Evolutionary conservation across 208 protist species (phyloP).

Genomic region (Vickermania ingenoplastis): DNA sequence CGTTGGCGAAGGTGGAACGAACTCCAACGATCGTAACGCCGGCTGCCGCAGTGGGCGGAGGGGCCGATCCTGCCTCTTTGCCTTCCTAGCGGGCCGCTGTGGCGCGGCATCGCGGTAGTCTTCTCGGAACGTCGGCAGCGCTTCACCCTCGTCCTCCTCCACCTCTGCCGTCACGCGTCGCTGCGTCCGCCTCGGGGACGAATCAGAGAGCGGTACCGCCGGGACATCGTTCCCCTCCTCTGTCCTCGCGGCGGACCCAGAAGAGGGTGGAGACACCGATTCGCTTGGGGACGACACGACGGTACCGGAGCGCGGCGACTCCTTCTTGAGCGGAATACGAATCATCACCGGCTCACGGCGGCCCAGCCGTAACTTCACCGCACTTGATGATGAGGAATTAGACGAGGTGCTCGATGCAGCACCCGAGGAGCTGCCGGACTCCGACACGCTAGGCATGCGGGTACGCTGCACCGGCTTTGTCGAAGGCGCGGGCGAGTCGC

Average conservation of each 20-base stretch:
- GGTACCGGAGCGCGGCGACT: no score
- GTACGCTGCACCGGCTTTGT: no score
- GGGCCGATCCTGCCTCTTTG: neutral
- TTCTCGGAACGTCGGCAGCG: neutral
- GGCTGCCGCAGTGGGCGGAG: neutral
- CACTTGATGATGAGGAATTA: neutral
- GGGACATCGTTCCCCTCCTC: no score
- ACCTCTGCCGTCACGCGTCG: neutral
- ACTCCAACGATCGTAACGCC: neutral
- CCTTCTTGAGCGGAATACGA: neutral
- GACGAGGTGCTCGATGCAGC: neutral
- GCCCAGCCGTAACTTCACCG: neutral
- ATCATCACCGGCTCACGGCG: neutral
- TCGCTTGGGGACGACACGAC: no score
- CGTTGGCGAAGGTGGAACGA: neutral
- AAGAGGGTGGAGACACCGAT: no score
- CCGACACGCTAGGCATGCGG: no score
- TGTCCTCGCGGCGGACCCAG: no score
- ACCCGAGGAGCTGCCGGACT: no score
- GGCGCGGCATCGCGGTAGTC: neutral
- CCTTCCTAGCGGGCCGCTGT: neutral
- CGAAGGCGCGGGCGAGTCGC: neutral
- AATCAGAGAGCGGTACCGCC: no score
- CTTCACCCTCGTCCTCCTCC: neutral
- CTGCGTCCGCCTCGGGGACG: neutral